These are phyloP conservation scores for Saccharomycopsis sp. DNA, from an alignment of 805 yeast genomes.

Conservation along the genomic window DNA sequence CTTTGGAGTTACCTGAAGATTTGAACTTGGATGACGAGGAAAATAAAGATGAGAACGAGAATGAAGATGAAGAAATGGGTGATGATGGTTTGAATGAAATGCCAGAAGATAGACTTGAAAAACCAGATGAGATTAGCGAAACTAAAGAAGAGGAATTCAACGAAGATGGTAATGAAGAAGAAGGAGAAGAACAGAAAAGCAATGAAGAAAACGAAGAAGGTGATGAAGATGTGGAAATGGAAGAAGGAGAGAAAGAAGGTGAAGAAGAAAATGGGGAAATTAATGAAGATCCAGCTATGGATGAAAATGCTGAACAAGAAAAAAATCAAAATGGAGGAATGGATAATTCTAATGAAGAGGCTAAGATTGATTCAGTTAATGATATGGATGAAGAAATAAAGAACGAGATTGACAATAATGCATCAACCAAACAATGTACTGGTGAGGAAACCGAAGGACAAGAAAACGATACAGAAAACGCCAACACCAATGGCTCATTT, in stretches of 20 bases:
- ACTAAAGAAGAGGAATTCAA: slow-evolving; percentile 26
- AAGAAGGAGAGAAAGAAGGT: slow-evolving; percentile 30
- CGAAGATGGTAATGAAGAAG: slow-evolving; percentile 29
- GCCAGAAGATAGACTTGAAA: slow-evolving; percentile 28
- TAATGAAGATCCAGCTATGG: slow-evolving; percentile 26
- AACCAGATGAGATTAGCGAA: slow-evolving; percentile 26
- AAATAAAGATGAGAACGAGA: slow-evolving; percentile 43
- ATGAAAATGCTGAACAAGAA: slow-evolving; percentile 28
- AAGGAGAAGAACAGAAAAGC: slow-evolving; percentile 27
- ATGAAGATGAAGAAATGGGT: slow-evolving; percentile 26
- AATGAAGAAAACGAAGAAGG: slow-evolving; percentile 24
- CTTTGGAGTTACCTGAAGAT: slow-evolving; percentile 87
- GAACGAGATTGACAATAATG: slow-evolving; percentile 27
- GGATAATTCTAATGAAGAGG: slow-evolving; percentile 24
- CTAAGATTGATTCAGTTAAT: slow-evolving; percentile 29
- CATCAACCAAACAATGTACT: slow-evolving; percentile 52
- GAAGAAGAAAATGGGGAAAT: slow-evolving; percentile 29
- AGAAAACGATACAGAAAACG: slow-evolving; percentile 47
- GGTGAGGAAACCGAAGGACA: slow-evolving; percentile 61
- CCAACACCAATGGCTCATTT: slow-evolving; percentile 24
- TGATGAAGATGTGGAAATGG: slow-evolving; percentile 30
- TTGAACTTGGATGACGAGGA: slow-evolving; percentile 80
- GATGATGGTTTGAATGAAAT: slow-evolving; percentile 28
- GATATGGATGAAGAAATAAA: slow-evolving; percentile 21
- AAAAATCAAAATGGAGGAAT: slow-evolving; percentile 30